Base-by-base conservation (phyloP, 1,284 basidiomycete species). In the Naganishia albida region DNA sequence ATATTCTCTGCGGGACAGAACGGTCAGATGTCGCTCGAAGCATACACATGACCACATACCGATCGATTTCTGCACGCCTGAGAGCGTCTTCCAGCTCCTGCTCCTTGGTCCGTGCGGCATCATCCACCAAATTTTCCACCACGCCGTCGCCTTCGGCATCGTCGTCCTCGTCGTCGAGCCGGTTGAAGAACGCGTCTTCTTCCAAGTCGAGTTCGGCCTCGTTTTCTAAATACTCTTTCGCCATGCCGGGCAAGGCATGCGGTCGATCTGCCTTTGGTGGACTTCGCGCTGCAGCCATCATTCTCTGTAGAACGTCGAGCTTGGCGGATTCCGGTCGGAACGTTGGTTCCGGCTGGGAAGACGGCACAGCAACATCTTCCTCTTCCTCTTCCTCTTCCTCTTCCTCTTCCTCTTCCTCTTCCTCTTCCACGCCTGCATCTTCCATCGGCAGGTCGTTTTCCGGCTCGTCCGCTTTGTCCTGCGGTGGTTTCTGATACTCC, bases 1-100 rank as follows among this genome's bases (percentile, higher is more conserved):
- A 40, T 68, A 66, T 48, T 70, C 68, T 68, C 74, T 72, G 67
- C 67, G 43, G 62, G 44, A 55, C 64, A 64, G 51, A 68, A 51
- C 64, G 65, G 23, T 20, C 46, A 25, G 10, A 13, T n/a, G 15
- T 25, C 34, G n/a, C 16, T 18, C 16, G 6, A 28, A 3, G 10
- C 6, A 34, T 10, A 34, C 13, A 18, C 25, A 40, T 23, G 4
- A 40, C 3, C 20, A 50, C 57, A 18, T 42, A 60, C 57, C 57
- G 13, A 50, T 60, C 57, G 26, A 60, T 60, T 18, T 60, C 57
- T 12, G 57, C 57, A 40, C 57, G 57, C 16, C 57, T 25, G 4
- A n/a, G 12, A 3, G 49, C 49, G 18, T 65, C 55, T 28, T 49
- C 56, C 23, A 59, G n/a, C 40, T 52, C 50, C 51, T 65, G 55